Percentiles rank a stretch among this genome's conserved stretches.
Evolutionary conservation across 495 filamentous ascomycete species (phyloP).

Genomic region (Tuber borchii): DNA sequence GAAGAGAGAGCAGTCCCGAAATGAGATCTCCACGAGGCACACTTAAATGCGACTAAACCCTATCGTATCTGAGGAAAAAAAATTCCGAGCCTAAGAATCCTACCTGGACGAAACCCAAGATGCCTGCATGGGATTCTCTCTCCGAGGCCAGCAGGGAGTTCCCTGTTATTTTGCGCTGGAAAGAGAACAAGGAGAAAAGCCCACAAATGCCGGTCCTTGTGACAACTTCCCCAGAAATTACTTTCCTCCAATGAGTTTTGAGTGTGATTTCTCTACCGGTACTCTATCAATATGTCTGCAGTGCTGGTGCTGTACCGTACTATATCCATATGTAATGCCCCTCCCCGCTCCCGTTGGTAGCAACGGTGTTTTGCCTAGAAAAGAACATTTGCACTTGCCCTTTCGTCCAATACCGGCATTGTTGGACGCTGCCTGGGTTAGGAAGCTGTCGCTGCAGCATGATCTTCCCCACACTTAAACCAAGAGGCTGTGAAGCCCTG

Average conservation of each 20-base stretch:
- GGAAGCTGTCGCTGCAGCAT: not conserved
- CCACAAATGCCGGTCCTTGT: not conserved
- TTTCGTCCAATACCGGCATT: constrained; percentile 1
- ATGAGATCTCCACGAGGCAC: constrained; percentile 20
- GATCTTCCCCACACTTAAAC: not conserved
- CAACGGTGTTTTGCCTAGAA: not conserved
- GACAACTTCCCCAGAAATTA: not conserved
- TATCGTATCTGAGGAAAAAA: not conserved
- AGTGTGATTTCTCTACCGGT: not conserved
- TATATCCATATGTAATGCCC: constrained; percentile 1
- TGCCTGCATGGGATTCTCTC: not conserved
- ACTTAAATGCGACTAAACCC: not conserved
- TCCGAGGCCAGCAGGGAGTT: not conserved
- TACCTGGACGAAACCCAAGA: not conserved
- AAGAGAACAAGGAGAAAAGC: not conserved
- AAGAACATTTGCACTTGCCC: constrained; percentile 1
- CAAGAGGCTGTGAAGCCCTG: not conserved
- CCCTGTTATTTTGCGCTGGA: not conserved
- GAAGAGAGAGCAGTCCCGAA: constrained; percentile 33
- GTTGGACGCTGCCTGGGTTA: not conserved
- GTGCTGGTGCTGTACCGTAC: not conserved
- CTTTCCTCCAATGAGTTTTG: not conserved
- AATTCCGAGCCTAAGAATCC: not conserved
- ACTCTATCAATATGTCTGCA: constrained; percentile 1
- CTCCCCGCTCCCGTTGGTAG: constrained; percentile 3